phyloP scores from a whole-genome alignment of 2,329 filamentous ascomycete genomes.

The Xylariaceae sp. region DNA sequence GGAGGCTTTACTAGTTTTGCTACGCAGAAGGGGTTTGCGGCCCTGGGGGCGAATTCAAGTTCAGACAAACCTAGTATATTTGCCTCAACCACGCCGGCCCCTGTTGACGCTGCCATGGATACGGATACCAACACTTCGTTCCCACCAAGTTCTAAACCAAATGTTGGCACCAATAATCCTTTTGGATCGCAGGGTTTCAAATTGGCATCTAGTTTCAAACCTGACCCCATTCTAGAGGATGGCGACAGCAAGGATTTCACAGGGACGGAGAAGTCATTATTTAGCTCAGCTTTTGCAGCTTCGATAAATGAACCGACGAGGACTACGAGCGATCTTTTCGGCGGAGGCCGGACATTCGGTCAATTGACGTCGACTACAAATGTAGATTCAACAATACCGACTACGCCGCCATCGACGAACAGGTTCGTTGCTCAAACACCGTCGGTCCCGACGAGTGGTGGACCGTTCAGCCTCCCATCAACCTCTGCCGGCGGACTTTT shows the following conservation, averaged over 20 bases:
- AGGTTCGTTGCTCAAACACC: conserved; percentile 42
- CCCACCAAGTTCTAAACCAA: conserved; percentile 37
- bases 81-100: conserved; percentile 36
- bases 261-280: conserved; percentile 46
- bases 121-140: conserved; percentile 37
- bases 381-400: conserved; percentile 45
- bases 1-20: conserved; percentile 46
- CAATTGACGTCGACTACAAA: conserved; percentile 20
- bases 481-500: conserved; percentile 25
- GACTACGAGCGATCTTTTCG: conserved; percentile 33
- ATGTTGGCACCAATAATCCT: conserved; percentile 27
- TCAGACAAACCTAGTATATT: conserved; percentile 38
- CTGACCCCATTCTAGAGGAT: conserved; percentile 58
- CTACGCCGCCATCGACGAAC: conserved; percentile 47
- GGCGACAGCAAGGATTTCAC: conserved; percentile 36
- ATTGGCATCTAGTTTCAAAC: conserved; percentile 63
- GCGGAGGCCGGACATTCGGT: conserved; percentile 23
- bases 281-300: conserved; percentile 58
- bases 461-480: conserved; percentile 36
- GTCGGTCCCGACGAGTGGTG: conserved; percentile 31
- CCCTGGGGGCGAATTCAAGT: conserved; percentile 39
- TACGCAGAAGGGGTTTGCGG: conserved; percentile 51
- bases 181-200: conserved; percentile 60
- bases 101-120: conserved; percentile 34
- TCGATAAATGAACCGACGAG: conserved; percentile 49